Conservation (phyloP, 495 filamentous ascomycete genomes). For the Aspergillus sclerotioniger region DNA sequence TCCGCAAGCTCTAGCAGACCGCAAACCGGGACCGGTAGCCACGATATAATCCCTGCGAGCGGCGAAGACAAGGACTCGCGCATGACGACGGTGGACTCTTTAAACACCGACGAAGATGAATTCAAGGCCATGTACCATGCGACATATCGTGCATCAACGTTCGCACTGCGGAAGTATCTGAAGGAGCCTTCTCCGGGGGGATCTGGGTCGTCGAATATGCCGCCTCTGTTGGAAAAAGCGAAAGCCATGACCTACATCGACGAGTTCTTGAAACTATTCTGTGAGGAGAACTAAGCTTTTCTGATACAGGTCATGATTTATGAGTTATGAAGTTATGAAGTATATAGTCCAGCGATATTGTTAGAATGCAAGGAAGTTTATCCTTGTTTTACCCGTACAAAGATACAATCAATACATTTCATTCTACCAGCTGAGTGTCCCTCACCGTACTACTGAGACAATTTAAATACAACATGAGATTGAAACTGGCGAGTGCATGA, state of each 20-base stretch:
- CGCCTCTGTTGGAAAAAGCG: slow-evolving; percentile 36
- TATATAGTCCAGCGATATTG: slow-evolving; percentile 11
- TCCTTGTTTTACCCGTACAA: not conserved
- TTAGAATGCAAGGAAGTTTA: not conserved
- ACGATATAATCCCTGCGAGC: slow-evolving; percentile 17
- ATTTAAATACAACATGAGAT: too few relatives aligned
- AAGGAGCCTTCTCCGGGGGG: slow-evolving; percentile 19
- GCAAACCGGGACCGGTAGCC: slow-evolving; percentile 8
- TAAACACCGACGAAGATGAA: slow-evolving; percentile 51
- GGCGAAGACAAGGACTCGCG: slow-evolving; percentile 16
- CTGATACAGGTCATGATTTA: slow-evolving; percentile 23
- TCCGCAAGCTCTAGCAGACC: slow-evolving; percentile 21
- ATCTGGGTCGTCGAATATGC: slow-evolving; percentile 14
- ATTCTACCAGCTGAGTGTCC: too few relatives aligned
- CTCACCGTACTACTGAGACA: too few relatives aligned
- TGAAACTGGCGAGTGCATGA: too few relatives aligned
- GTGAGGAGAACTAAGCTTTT: slow-evolving; percentile 39
- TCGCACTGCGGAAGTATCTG: slow-evolving; percentile 54
- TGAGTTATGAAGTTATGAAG: slow-evolving; percentile 21
- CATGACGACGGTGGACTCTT: slow-evolving; percentile 6
- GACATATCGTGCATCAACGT: slow-evolving; percentile 58
- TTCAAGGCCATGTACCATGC: slow-evolving; percentile 67
- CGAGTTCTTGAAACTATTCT: slow-evolving; percentile 44
- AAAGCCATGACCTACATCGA: slow-evolving; percentile 49
- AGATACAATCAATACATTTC: too few relatives aligned